These are phyloP conservation scores for Fusarium chaquense DNA, from an alignment of 2,329 filamentous ascomycete species.

Conservation along the genomic window DNA sequence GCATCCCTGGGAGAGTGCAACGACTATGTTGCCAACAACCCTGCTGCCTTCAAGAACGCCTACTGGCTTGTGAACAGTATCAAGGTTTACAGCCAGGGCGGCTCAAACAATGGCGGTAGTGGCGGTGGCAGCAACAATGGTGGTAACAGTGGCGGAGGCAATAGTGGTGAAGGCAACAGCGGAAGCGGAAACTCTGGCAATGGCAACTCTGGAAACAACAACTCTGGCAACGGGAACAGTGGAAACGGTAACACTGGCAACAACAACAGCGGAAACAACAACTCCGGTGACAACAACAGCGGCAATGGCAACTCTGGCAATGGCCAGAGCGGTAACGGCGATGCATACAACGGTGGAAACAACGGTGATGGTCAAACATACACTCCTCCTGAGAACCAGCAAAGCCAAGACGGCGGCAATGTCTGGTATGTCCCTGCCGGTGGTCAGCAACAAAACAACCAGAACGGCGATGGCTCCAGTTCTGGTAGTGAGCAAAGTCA, in stretches of 20 bases:
- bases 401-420: background rate
- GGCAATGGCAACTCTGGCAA: conserved; percentile 16
- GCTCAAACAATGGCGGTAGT: conserved; percentile 3
- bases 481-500: background rate
- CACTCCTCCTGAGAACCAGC: background rate
- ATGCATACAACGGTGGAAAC: background rate
- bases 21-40: conserved; percentile 78
- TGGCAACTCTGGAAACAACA: background rate
- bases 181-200: conserved; percentile 1
- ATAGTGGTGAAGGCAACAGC: background rate
- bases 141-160: conserved; percentile 1
- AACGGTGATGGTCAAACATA: background rate
- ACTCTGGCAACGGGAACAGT: background rate
- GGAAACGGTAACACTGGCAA: conserved; percentile 17
- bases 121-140: background rate
- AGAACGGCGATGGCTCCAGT: conserved; percentile 1
- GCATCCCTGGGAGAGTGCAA: conserved; percentile 74
- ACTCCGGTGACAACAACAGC: background rate
- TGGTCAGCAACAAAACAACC: background rate
- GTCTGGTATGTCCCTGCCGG: conserved; percentile 4
- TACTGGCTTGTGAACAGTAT: conserved; percentile 84
- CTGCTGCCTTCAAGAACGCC: conserved; percentile 75
- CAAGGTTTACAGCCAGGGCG: conserved; percentile 65
- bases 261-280: conserved; percentile 12
- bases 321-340: conserved; percentile 14